A percentile compares a stretch with the other conserved stretches of the same genome.
Conservation (phyloP, 805 yeast species). For the Osmozyma mogii region DNA sequence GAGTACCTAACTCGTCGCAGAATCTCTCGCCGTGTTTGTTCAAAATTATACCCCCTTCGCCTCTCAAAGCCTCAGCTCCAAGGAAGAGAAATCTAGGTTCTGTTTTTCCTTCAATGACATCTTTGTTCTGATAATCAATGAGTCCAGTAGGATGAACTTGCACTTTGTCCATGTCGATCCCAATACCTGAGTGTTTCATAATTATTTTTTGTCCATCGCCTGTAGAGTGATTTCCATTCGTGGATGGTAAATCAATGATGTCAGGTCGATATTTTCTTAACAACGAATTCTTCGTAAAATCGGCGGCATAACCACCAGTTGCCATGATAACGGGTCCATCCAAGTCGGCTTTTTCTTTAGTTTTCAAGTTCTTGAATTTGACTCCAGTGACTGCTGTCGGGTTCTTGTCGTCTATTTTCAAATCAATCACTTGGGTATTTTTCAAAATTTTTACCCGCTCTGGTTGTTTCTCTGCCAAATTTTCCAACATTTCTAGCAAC, state of each 20-base stretch:
- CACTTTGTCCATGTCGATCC: constrained; percentile 57
- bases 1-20: constrained; percentile 51
- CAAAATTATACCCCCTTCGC: constrained; percentile 57
- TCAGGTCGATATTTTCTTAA: constrained; percentile 53
- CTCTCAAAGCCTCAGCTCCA: constrained; percentile 61
- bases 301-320: constrained; percentile 65
- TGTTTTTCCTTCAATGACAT: constrained; percentile 29
- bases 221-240: constrained; percentile 55
- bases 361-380: constrained; percentile 24
- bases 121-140: constrained; percentile 40
- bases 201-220: constrained; percentile 57
- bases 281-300: constrained; percentile 45
- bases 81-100: constrained; percentile 45
- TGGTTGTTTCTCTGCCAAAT: constrained; percentile 32
- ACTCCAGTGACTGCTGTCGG: constrained; percentile 11
- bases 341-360: constrained; percentile 24
- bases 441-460: constrained; percentile 23
- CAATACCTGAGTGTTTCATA: constrained; percentile 42
- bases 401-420: constrained; percentile 24
- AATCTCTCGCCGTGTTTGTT: constrained; percentile 47
- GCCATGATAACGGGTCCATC: constrained; percentile 54
- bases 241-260: constrained; percentile 46
- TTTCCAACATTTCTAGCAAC: constrained; percentile 42
- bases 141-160: constrained; percentile 67
- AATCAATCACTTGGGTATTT: constrained; percentile 28